Evolutionary conservation across 2,329 filamentous ascomycete species (phyloP).

Genomic region (Graphium sp.): DNA sequence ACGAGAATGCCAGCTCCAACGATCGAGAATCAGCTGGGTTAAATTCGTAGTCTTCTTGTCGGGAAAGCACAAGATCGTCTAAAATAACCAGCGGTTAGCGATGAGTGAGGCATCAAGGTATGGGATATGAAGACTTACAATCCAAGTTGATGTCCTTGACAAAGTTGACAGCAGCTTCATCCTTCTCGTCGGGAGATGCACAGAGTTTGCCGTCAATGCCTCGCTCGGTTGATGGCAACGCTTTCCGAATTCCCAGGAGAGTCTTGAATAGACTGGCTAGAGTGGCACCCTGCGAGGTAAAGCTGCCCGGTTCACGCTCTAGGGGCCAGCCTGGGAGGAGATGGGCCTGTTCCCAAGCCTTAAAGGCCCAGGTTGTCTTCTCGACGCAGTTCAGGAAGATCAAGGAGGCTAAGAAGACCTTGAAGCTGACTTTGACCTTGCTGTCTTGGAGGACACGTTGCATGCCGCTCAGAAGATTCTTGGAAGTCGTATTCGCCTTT

Average conservation of each 20-base stretch:
- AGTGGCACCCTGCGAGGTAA: slow-evolving; percentile 40
- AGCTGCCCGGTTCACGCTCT: slow-evolving; percentile 35
- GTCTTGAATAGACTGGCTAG: slow-evolving; percentile 42
- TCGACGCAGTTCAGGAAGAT: slow-evolving; percentile 50
- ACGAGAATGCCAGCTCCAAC: slow-evolving; percentile 31
- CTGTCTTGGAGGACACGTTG: slow-evolving; percentile 44
- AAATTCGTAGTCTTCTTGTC: slow-evolving; percentile 34
- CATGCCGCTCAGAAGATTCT: slow-evolving; percentile 39
- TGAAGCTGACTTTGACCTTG: slow-evolving; percentile 40
- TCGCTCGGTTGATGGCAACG: slow-evolving; percentile 34
- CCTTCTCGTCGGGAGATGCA: slow-evolving; percentile 23
- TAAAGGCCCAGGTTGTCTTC: slow-evolving; percentile 53
- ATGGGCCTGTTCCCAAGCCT: slow-evolving; percentile 48
- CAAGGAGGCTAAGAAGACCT: slow-evolving; percentile 43
- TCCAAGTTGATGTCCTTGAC: slow-evolving; percentile 39
- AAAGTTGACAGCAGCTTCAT: slow-evolving; percentile 28
- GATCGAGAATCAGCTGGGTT: slow-evolving; percentile 30
- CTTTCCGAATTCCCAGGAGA: slow-evolving; percentile 42
- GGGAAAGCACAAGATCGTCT: slow-evolving; percentile 17
- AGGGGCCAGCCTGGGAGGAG: slow-evolving; percentile 44
- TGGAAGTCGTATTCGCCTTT: slow-evolving; percentile 42
- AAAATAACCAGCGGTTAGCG: not conserved
- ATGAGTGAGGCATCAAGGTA: not conserved
- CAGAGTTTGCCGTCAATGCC: slow-evolving; percentile 27
- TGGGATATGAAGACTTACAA: slow-evolving; percentile 24